These are phyloP conservation scores for Nissolia schottii DNA, from an alignment of 306 rosid genomes.

Conservation along the genomic window DNA sequence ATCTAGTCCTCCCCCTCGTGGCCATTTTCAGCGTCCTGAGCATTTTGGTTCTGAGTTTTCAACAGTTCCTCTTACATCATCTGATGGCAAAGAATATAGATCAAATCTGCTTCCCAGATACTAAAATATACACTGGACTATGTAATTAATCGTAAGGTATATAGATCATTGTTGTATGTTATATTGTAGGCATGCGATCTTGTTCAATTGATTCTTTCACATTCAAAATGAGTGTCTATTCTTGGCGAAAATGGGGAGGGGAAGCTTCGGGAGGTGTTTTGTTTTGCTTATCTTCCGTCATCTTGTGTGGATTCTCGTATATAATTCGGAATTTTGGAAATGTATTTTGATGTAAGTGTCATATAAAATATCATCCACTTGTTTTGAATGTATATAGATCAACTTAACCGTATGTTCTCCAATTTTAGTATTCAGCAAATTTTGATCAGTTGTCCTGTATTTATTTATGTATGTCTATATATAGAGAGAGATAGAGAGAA, in stretches of 20 bases:
- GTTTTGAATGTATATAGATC: not conserved
- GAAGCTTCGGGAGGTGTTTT: not conserved
- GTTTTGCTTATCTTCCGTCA: not conserved
- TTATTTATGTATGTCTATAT: too few relatives aligned
- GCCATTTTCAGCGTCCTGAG: slow-evolving; percentile 36
- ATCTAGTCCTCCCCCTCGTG: slow-evolving; percentile 28
- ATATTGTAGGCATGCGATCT: slow-evolving; percentile 31
- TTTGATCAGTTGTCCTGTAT: not conserved
- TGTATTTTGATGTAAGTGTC: not conserved
- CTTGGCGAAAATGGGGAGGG: not conserved
- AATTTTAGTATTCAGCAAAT: not conserved
- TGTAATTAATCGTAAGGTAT: slow-evolving; percentile 62
- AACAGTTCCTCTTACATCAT: slow-evolving; percentile 66
- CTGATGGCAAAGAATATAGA: slow-evolving; percentile 36
- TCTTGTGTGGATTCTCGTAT: slow-evolving; percentile 10
- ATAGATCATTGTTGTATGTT: slow-evolving; percentile 38
- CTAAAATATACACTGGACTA: slow-evolving; percentile 20
- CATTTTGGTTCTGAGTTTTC: slow-evolving; percentile 67
- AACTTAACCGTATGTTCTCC: not conserved
- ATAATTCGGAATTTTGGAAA: slow-evolving; percentile 1
- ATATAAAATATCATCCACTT: slow-evolving; percentile 9
- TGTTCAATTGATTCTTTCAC: slow-evolving; percentile 61
- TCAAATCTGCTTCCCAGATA: slow-evolving; percentile 45
- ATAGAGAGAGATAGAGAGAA: too few relatives aligned
- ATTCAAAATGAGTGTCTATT: slow-evolving; percentile 16